Evolutionary conservation across 805 yeast species (phyloP), one percentile per base, ranked within the genome.

Genomic region (Starmerella riodocensis): DNA sequence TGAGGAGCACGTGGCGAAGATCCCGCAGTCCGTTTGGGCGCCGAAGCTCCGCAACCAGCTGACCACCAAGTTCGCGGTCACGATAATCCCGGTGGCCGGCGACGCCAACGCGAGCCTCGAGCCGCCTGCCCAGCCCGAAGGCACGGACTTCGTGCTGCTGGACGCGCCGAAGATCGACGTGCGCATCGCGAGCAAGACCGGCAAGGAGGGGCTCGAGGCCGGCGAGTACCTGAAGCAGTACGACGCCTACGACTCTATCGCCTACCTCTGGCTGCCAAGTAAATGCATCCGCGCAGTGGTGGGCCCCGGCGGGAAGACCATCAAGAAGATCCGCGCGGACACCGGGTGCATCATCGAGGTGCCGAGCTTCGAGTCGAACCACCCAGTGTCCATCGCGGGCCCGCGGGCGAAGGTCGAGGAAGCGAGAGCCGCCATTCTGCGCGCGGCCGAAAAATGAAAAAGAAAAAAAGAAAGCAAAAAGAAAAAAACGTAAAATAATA

Each of bases 231-330:
- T 83, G 42, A 62, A 70, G 46, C 57, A 59, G 30, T 73, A 73
- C 37, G 53, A 64, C 42, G 51, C 53, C 18, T 73, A 72, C 37
- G 65, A 67, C 32, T 52, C 62, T 30, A 64, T 62, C 34, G 91
- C 76, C 12, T 81, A 73, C 71, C 60, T 79, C 44, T 78, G 78
- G 69, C 60, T 73, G 29, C 30, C 66, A 71, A 41, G 60, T 73
- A 12, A 54, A 7, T 37, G 38, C 24, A 13, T 31, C 18, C 36
- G 34, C 21, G 24, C 35, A 55, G 65, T 83, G 38, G 71, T 84
- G 47, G 94, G 94, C 7, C 74, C 83, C 13, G 77, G 73, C 49
- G 94, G 94, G 34, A 60, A 74, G 26, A 74, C 71, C 45, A 65
- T 83, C 54, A 73, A 69, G 52, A 61, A 62, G 47, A 67, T 82